These are phyloP conservation scores for Heterobasidion occidentale DNA, from an alignment of 1,284 basidiomycete species.

Conservation along the genomic window DNA sequence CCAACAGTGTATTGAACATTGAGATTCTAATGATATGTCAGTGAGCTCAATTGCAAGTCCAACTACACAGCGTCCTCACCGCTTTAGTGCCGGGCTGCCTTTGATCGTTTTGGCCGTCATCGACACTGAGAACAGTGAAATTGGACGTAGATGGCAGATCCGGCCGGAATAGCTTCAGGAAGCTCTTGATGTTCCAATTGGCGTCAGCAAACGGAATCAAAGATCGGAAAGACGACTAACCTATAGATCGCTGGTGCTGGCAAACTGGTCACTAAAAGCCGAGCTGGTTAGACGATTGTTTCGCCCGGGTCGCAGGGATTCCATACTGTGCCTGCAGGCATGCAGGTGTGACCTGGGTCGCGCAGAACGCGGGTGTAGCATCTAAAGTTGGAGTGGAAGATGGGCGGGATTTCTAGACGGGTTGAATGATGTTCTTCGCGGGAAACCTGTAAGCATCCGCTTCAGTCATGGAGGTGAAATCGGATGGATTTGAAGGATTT, in stretches of 20 bases:
- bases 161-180: slow-evolving; percentile 12
- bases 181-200: slow-evolving; percentile 2
- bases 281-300: slow-evolving; percentile 18
- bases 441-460: slow-evolving; percentile 1
- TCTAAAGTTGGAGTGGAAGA: background rate
- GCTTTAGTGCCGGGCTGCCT: slow-evolving; percentile 16
- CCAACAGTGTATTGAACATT: slow-evolving; percentile 6
- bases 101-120: background rate
- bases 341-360: slow-evolving; percentile 16
- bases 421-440: slow-evolving; percentile 4
- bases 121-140: background rate
- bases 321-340: slow-evolving; percentile 23
- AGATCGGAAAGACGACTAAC: background rate
- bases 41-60: background rate
- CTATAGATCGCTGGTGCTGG: slow-evolving; percentile 13
- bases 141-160: slow-evolving; percentile 20
- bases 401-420: background rate
- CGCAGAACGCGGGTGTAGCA: slow-evolving; percentile 14
- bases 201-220: background rate
- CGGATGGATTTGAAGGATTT: background rate
- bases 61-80: slow-evolving; percentile 24
- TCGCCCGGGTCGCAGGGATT: slow-evolving; percentile 22
- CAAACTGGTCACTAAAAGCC: slow-evolving; percentile 22
- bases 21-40: background rate
- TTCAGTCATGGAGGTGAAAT: background rate